A percentile compares a stretch with the other conserved stretches of the same genome.
phyloP scores from a whole-genome alignment of 139 green algal genomes.

The Tetradesmus obliquus region DNA sequence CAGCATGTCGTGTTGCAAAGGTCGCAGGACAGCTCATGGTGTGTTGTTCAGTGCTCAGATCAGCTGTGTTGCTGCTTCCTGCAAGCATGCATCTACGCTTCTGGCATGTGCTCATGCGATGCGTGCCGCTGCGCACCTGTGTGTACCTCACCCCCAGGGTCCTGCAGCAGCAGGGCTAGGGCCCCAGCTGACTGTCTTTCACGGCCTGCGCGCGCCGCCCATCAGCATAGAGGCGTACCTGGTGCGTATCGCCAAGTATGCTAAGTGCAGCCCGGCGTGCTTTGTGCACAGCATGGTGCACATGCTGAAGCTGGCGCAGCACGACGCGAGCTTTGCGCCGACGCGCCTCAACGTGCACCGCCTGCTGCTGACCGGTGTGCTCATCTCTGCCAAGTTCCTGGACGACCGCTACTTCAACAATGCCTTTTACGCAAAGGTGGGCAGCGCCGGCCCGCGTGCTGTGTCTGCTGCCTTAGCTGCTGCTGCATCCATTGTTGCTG shows the following conservation, averaged over 20 bases:
- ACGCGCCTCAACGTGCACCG: constrained; percentile 78
- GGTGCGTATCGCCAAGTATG: constrained; percentile 78
- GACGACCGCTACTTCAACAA: constrained; percentile 89
- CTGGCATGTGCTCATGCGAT: background rate
- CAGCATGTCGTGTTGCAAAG: background rate
- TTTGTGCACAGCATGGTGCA: constrained; percentile 80
- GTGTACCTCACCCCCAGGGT: constrained; percentile 1
- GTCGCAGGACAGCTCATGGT: background rate
- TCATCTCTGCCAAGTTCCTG: constrained; percentile 83
- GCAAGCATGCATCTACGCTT: background rate
- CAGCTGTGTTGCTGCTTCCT: background rate
- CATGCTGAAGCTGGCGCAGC: constrained; percentile 68
- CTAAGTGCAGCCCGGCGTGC: constrained; percentile 82
- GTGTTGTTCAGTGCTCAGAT: too few relatives aligned
- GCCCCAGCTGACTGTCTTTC: constrained; percentile 66
- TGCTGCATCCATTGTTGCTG: background rate
- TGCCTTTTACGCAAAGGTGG: constrained; percentile 77
- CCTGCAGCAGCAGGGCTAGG: background rate
- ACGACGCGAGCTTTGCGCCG: constrained; percentile 57
- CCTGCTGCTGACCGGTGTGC: constrained; percentile 71
- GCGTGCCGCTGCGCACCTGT: background rate
- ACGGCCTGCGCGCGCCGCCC: constrained; percentile 69
- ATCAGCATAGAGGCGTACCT: constrained; percentile 81
- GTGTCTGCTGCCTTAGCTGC: background rate
- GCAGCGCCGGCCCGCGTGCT: background rate